Evolutionary conservation across 768 basidiomycete species (phyloP).

Genomic region (Saitozyma sp.): DNA sequence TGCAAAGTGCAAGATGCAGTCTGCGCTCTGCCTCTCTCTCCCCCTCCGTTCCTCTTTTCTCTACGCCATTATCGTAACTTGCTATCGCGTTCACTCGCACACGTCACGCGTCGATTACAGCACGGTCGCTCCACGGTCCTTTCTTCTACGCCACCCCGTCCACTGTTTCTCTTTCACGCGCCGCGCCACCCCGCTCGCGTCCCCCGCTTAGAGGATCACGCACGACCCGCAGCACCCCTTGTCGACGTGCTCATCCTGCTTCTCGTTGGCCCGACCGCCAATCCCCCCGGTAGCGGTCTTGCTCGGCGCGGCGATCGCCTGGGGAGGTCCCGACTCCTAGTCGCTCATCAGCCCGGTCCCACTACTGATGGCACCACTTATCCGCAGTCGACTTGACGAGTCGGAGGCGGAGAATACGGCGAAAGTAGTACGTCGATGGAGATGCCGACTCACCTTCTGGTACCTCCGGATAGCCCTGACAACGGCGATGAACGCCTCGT

Average conservation of each 20-base stretch:
- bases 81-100: too few species aligned
- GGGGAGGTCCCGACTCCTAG: conserved; percentile 49
- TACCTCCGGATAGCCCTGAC: conserved; percentile 91
- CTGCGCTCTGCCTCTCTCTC: too few species aligned
- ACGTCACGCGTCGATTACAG: too few species aligned
- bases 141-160: background rate
- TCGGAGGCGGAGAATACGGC: background rate
- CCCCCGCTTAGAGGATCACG: conserved; percentile 36
- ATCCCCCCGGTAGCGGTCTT: conserved; percentile 34
- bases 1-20: too few species aligned
- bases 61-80: too few species aligned
- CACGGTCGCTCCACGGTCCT: too few species aligned
- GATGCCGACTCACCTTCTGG: conserved; percentile 67
- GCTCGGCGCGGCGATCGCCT: conserved; percentile 20
- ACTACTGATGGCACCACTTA: background rate
- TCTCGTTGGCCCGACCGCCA: conserved; percentile 34
- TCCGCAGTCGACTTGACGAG: background rate
- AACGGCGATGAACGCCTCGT: conserved; percentile 89
- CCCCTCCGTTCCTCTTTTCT: too few species aligned
- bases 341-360: background rate
- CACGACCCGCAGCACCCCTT: conserved; percentile 53
- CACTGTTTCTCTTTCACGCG: background rate
- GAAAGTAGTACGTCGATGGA: background rate
- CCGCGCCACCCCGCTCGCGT: conserved; percentile 1
- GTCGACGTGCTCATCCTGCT: conserved; percentile 42